Percentiles rank a stretch among this genome's conserved stretches.
These are phyloP conservation scores for Cladosporium austrohemisphaericum DNA, from an alignment of 2,329 filamentous ascomycete genomes.

Conservation along the genomic window DNA sequence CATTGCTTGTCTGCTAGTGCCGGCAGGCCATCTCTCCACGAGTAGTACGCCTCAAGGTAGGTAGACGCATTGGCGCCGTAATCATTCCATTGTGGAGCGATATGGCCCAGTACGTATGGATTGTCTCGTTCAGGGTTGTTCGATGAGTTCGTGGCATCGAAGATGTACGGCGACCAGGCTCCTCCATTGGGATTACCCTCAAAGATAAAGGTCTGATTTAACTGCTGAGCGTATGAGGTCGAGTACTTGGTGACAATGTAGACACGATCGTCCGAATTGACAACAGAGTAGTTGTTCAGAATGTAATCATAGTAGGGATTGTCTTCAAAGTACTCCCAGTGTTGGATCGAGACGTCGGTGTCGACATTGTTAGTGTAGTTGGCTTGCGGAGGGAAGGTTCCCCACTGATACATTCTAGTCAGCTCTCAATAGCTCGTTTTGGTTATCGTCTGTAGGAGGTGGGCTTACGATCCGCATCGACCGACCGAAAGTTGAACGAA, in stretches of 20 bases:
- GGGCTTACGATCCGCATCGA: constrained; percentile 41
- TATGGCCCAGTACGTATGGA: constrained; percentile 45
- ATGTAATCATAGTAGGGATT: constrained; percentile 46
- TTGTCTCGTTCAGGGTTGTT: constrained; percentile 45
- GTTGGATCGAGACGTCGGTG: constrained; percentile 50
- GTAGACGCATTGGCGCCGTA: constrained; percentile 51
- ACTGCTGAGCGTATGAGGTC: constrained; percentile 43
- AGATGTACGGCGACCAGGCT: constrained; percentile 49
- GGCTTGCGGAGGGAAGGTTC: constrained; percentile 47
- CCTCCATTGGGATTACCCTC: constrained; percentile 42
- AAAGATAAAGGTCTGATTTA: constrained; percentile 48
- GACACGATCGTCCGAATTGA: constrained; percentile 54
- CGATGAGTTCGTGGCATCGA: constrained; percentile 47
- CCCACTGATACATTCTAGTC: constrained; percentile 41
- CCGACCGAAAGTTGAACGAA: constrained; percentile 43
- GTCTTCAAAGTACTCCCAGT: constrained; percentile 55
- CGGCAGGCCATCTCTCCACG: constrained; percentile 49
- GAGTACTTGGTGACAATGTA: constrained; percentile 51
- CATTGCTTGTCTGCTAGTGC: constrained; percentile 53
- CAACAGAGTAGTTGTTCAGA: constrained; percentile 45
- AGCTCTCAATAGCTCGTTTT: neutral
- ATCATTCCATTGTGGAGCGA: constrained; percentile 54
- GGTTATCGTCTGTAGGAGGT: neutral
- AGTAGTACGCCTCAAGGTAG: constrained; percentile 52
- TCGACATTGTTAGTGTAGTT: constrained; percentile 39